phyloP scores from a whole-genome alignment of 2,329 filamentous ascomycete genomes.

The Fusarium heterosporum region DNA sequence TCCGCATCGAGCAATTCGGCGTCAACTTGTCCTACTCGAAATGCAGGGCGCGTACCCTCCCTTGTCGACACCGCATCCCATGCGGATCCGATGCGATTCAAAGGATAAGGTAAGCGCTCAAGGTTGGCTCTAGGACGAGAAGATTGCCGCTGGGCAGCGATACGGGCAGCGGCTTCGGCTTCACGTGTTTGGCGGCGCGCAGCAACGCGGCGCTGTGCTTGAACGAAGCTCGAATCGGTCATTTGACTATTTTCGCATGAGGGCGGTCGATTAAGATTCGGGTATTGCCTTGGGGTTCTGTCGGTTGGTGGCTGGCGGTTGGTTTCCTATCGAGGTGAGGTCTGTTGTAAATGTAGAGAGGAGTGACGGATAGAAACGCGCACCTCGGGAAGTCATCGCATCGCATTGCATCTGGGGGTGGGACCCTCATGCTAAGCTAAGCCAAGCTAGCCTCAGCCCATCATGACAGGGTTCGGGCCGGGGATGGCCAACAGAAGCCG shows the following conservation, averaged over 20 bases:
- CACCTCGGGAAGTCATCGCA: slow-evolving; percentile 9
- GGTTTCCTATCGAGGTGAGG: slow-evolving; percentile 4
- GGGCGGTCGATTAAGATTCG: slow-evolving; percentile 11
- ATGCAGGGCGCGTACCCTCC: slow-evolving; percentile 84
- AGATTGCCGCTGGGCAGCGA: slow-evolving; percentile 62
- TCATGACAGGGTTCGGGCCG: slow-evolving; percentile 32
- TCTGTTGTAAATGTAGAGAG: slow-evolving; percentile 27
- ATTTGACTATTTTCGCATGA: slow-evolving; percentile 54
- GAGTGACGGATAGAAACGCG: slow-evolving; percentile 15
- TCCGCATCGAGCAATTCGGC: slow-evolving; percentile 96
- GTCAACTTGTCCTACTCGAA: slow-evolving; percentile 95
- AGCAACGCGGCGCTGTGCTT: slow-evolving; percentile 87
- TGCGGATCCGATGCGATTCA: slow-evolving; percentile 68
- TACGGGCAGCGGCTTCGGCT: slow-evolving; percentile 68
- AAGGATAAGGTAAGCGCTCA: slow-evolving; percentile 70
- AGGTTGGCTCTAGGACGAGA: slow-evolving; percentile 67
- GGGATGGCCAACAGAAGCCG: slow-evolving; percentile 37
- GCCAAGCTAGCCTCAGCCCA: slow-evolving; percentile 14
- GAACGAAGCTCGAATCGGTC: slow-evolving; percentile 78
- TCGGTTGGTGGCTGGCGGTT: slow-evolving; percentile 7
- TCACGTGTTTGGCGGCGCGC: slow-evolving; percentile 83
- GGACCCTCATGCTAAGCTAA: slow-evolving; percentile 10
- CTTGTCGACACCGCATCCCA: slow-evolving; percentile 81
- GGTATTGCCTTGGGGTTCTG: neutral
- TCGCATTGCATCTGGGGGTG: slow-evolving; percentile 34